Percentiles rank a stretch among this genome's conserved stretches.
phyloP scores from a whole-genome alignment of 192 early-diverging fungal species.

The Coemansia sp. region DNA sequence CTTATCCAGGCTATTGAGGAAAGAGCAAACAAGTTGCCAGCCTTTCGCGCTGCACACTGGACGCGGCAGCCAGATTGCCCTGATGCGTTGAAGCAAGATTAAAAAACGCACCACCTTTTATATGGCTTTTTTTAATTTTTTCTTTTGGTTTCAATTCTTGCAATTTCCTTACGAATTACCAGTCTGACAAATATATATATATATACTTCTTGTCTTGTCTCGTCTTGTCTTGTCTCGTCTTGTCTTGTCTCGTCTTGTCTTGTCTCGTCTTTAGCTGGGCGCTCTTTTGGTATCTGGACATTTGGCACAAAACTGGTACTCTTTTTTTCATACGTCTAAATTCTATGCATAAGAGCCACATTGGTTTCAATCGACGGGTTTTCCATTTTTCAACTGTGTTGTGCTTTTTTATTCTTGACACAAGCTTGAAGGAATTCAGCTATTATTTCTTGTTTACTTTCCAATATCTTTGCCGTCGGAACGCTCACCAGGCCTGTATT shows the following conservation, averaged over 20 bases:
- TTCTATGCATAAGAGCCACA: background rate
- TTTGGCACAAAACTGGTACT: no score
- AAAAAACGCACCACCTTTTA: background rate
- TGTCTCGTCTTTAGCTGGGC: background rate
- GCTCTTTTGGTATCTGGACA: background rate
- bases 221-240: background rate
- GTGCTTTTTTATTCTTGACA: background rate
- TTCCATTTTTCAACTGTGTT: background rate
- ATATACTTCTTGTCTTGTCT: background rate
- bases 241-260: background rate
- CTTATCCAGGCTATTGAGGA: slow-evolving; percentile 63
- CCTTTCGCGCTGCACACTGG: slow-evolving; percentile 67
- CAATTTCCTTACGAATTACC: background rate
- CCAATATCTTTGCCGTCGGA: background rate
- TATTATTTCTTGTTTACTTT: background rate
- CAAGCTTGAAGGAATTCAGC: background rate
- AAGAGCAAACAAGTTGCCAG: slow-evolving; percentile 58
- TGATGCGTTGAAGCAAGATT: slow-evolving; percentile 36
- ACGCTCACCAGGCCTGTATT: background rate
- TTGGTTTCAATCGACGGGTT: background rate
- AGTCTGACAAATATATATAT: background rate
- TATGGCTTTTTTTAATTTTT: background rate
- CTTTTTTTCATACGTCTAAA: no score
- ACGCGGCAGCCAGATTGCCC: slow-evolving; percentile 69
- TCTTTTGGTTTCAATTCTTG: background rate